phyloP scores from a whole-genome alignment of 331 rosid species.

The Rhamnella rubrinervis region DNA sequence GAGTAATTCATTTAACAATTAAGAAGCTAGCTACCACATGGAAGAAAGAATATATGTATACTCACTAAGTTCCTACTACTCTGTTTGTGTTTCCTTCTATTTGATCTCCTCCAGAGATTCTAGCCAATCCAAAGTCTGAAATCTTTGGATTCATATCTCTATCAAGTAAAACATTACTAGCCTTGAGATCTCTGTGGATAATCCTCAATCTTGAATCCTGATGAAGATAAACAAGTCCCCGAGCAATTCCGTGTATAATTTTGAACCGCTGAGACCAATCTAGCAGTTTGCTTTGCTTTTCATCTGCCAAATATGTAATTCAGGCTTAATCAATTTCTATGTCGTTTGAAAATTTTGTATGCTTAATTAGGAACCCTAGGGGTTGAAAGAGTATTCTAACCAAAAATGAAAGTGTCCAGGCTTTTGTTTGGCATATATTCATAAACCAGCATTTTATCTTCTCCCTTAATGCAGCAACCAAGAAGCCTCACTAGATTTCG shows the following conservation, averaged over 20 bases:
- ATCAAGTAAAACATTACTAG: not conserved
- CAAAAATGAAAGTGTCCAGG: not conserved
- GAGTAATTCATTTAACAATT: too few species aligned
- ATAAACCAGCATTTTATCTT: not conserved
- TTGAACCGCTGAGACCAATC: not conserved
- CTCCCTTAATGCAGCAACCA: not conserved
- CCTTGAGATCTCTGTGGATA: not conserved
- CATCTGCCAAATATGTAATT: not conserved
- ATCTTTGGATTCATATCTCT: not conserved
- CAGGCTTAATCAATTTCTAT: not conserved
- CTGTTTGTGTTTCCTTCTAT: not conserved
- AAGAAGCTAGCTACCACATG: too few species aligned
- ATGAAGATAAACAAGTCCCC: not conserved
- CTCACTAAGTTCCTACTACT: not conserved
- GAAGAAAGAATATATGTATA: too few species aligned
- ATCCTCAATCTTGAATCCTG: not conserved
- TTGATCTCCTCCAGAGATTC: not conserved
- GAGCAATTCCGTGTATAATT: not conserved
- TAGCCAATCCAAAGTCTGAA: not conserved
- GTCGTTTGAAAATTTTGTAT: too few species aligned
- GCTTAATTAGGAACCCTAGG: not conserved
- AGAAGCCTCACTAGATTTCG: not conserved
- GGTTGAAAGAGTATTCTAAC: not conserved
- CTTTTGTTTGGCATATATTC: not conserved
- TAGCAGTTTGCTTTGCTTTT: not conserved